Base-by-base conservation (phyloP, 106 monocot species). In the Cymbidium sinense region DNA sequence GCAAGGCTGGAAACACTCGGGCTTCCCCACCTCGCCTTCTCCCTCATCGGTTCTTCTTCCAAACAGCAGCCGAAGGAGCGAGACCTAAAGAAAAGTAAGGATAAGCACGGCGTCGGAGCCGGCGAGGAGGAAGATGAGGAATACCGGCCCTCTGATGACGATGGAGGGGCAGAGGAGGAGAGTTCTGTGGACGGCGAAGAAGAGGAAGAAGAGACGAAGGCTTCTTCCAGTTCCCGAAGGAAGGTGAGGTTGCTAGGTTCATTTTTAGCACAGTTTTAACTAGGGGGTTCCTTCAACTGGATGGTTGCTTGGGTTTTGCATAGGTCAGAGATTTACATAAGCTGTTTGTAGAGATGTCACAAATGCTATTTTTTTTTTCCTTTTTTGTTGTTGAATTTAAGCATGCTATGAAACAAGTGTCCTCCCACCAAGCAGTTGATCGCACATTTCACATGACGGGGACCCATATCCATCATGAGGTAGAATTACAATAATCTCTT, bases 1-100 rank as follows among this genome's bases (percentile, higher is more conserved):
- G 78, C 65, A 36, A 78, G 67, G 78, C 43, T 78, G 41, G 78
- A 78, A 67, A 41, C 78, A 39, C 78, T 78, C 11, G 78, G 78
- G 29, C 64, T 78, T 19, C 28, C 78, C 0, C 43, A 13, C 29
- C 78, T 78, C 44, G 78, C 67, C 18, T 78, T 64, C 64, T 65
- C 78, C 11, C 29, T 78, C 19, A 7, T 67, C 78, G 15, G 36
- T 34, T 43, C 78, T 13, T 78, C 65, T 37, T 43, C 67, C 37
- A 62, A 77, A 39, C 20, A 77, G 36, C 25, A n/a, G 64, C 30
- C 41, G 67, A 28, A 43, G 54, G 65, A 21, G 44, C 27, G 43
- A 10, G 28, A n/a, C 74, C 43, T 44, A 6, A 44, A 43, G 44
- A 43, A 17, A 29, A 78, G 31, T 1, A 77, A 77, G 64, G 77